A percentile compares a stretch with the other conserved stretches of the same genome.
phyloP scores from a whole-genome alignment of 768 basidiomycete genomes.

The Crassisporium funariophilum region DNA sequence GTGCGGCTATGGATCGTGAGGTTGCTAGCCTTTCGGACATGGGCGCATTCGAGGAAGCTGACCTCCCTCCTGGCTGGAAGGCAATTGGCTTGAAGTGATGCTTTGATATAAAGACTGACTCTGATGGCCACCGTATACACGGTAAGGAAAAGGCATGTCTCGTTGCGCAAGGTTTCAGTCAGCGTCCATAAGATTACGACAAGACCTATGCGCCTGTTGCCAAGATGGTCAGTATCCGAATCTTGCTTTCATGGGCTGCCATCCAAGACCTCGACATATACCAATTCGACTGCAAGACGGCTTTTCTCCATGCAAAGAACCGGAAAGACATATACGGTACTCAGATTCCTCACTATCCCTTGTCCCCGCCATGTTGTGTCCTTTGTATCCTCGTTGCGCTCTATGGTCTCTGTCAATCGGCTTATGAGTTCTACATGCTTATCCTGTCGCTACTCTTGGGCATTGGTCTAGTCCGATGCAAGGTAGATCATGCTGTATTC shows the following conservation, averaged over 20 bases:
- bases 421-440: conserved; percentile 18
- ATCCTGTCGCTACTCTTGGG: conserved; percentile 1
- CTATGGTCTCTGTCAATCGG: conserved; percentile 39
- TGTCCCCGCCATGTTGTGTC: conserved; percentile 11
- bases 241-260: conserved; percentile 26
- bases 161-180: conserved; percentile 27
- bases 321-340: conserved; percentile 20
- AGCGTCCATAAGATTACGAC: conserved; percentile 35
- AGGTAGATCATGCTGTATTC: conserved; percentile 14
- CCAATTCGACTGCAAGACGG: conserved; percentile 29
- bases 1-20: conserved; percentile 25
- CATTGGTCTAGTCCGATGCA: conserved; percentile 16
- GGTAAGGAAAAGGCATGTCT: conserved; percentile 31
- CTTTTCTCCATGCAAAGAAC: conserved; percentile 25
- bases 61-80: conserved; percentile 26
- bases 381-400: conserved; percentile 22
- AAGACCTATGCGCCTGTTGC: conserved; percentile 36
- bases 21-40: conserved; percentile 14
- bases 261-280: conserved; percentile 22
- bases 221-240: conserved; percentile 21
- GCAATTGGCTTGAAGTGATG: conserved; percentile 36
- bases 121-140: conserved; percentile 30
- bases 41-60: conserved; percentile 28
- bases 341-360: conserved; percentile 18
- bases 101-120: conserved; percentile 38